Evolutionary conservation across 2,329 filamentous ascomycete genomes (phyloP).

Genomic region (Cladosporium velox): DNA sequence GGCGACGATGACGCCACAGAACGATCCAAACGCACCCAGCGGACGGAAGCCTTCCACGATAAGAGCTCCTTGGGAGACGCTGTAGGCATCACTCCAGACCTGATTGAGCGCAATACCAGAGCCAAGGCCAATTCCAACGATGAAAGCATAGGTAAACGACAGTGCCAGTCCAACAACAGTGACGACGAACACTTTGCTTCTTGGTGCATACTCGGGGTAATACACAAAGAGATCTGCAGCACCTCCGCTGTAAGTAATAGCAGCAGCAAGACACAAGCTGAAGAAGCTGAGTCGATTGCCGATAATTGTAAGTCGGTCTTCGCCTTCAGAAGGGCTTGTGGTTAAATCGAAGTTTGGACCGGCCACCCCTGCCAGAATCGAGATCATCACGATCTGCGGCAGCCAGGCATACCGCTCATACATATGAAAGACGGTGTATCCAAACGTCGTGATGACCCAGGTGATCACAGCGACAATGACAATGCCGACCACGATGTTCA

Average conservation of each 20-base stretch:
- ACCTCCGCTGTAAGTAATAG: constrained; percentile 63
- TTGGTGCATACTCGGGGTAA: constrained; percentile 57
- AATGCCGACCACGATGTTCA: constrained; percentile 68
- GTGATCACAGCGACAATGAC: constrained; percentile 64
- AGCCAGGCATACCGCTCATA: constrained; percentile 70
- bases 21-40: constrained; percentile 64
- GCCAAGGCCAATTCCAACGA: constrained; percentile 64
- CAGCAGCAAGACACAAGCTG: constrained; percentile 65
- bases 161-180: constrained; percentile 58
- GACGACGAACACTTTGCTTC: constrained; percentile 57
- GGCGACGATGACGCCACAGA: constrained; percentile 66
- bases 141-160: constrained; percentile 62
- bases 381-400: constrained; percentile 62
- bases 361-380: constrained; percentile 63
- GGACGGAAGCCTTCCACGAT: constrained; percentile 63
- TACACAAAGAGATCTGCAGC: constrained; percentile 71
- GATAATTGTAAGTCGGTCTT: constrained; percentile 50
- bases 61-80: constrained; percentile 62
- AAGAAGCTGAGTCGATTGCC: constrained; percentile 69
- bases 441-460: constrained; percentile 67
- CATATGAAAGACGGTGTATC: constrained; percentile 66
- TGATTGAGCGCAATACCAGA: constrained; percentile 56
- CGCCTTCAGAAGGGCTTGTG: constrained; percentile 52
- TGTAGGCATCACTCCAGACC: constrained; percentile 60
- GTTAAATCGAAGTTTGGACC: constrained; percentile 60